Base-by-base conservation (phyloP, 352 stramenopile genomes). In the Globisporangium abappressorium region DNA sequence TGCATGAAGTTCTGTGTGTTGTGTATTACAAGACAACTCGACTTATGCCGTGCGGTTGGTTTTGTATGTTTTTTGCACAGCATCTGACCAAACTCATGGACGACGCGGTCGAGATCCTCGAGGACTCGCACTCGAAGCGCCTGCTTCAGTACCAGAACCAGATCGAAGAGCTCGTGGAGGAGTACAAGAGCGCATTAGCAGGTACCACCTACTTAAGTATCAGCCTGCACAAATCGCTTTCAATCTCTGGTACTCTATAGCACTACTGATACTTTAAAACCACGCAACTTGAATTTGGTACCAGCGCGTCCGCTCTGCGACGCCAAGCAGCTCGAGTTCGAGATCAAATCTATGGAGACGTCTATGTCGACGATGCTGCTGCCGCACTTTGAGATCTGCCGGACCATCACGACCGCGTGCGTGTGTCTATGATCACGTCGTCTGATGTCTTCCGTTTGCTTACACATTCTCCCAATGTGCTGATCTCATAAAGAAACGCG, bases 391-490 rank as follows among this genome's bases (percentile, higher is more conserved):
- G 80, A 88, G 34, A 84, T 85, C 56, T 88, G 79, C 59, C 69
- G 68, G 11, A 85, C 82, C 0, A 89, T 91, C 63, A 73, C 70
- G 9, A 85, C 74, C 30, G 80, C 82, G 82, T 91, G 75, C 46
- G 72, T 56, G 8, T 34, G 8, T 4, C n/a, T 55, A 8, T 9
- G 2, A 0, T 54, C 26, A 9, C 57, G 2, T 43, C 30, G 6
- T 57, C 8, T 38, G 33, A n/a, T 58, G 41, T 1, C 12, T n/a
- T 26, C 8, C 3, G 24, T 38, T 22, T 36, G 3, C 2, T 5
- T 12, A 22, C 38, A 20, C 57, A 9, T 59, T n/a, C 8, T 49
- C 30, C 30, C 15, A 58, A 54, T 33, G 26, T 41, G 20, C 6
- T 14, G 18, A 2, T 34, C 22, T 53, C 53, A 28, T 12, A 4